A percentile compares a stretch with the other conserved stretches of the same genome.
Evolutionary conservation across 2,329 filamentous ascomycete species (phyloP).

Genomic region (Aspergillus pseudonomiae): DNA sequence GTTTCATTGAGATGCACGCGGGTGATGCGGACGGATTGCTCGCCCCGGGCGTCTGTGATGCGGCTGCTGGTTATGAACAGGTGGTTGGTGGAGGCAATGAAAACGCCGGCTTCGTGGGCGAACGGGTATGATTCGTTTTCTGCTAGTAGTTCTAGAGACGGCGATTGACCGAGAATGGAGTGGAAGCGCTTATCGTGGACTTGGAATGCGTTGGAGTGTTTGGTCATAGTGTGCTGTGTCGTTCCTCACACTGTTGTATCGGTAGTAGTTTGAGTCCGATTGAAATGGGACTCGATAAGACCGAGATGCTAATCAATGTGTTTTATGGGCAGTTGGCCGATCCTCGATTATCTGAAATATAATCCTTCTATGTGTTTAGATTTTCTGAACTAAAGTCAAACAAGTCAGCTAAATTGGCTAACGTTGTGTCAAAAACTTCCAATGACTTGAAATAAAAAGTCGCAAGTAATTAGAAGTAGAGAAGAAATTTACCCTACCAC

Average conservation of each 20-base stretch:
- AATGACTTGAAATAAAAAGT: not conserved
- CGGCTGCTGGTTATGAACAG: slow-evolving; percentile 45
- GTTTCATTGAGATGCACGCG: slow-evolving; percentile 13
- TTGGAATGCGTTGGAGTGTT: slow-evolving; percentile 2
- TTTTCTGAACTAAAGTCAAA: not conserved
- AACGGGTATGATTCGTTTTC: slow-evolving; percentile 48
- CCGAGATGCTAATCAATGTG: too few relatives aligned
- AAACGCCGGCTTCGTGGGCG: slow-evolving; percentile 53
- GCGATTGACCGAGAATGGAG: slow-evolving; percentile 39
- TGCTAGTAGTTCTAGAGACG: slow-evolving; percentile 40
- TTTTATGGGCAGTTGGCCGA: too few relatives aligned
- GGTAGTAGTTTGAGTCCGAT: too few relatives aligned
- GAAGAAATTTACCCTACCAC: not conserved
- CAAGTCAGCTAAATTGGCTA: not conserved
- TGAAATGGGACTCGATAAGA: too few relatives aligned
- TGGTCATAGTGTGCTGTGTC: not conserved
- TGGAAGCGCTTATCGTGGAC: slow-evolving; percentile 24
- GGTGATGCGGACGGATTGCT: slow-evolving; percentile 29
- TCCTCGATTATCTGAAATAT: not conserved
- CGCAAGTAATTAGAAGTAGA: not conserved
- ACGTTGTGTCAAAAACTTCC: not conserved
- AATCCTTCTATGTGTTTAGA: too few relatives aligned
- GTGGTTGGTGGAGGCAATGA: slow-evolving; percentile 32
- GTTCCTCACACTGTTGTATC: too few relatives aligned
- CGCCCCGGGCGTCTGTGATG: not conserved